A percentile compares a stretch with the other conserved stretches of the same genome.
phyloP scores from a whole-genome alignment of 1,139 yeast genomes.

The Geotrichum candidum region DNA sequence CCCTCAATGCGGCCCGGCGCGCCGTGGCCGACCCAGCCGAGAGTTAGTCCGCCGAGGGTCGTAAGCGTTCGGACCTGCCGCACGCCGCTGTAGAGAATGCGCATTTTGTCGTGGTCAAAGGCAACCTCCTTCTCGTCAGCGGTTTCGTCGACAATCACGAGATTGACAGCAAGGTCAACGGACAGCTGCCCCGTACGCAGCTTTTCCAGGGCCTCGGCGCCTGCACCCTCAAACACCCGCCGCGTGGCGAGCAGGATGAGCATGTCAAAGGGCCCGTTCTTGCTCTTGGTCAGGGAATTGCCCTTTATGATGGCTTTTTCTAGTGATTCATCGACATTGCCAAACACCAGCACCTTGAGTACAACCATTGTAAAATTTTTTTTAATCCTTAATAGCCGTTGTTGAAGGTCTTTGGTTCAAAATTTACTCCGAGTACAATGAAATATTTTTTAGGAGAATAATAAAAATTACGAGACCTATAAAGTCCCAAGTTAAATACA shows the following conservation, averaged over 20 bases:
- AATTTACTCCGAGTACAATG: neutral
- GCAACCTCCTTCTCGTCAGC: neutral
- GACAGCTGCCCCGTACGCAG: neutral
- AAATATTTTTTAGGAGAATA: neutral
- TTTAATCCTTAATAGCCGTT: too few relatives aligned
- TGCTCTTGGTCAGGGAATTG: slow-evolving; percentile 21
- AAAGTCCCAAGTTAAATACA: neutral
- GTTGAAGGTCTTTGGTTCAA: too few relatives aligned
- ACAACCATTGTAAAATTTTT: neutral
- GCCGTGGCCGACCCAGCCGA: neutral
- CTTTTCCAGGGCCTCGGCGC: neutral
- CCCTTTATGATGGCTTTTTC: slow-evolving; percentile 20
- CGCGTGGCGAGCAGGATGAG: slow-evolving; percentile 19
- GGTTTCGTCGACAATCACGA: neutral
- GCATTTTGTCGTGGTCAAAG: neutral
- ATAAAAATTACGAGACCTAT: neutral
- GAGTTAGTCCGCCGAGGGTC: slow-evolving; percentile 2
- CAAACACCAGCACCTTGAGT: slow-evolving; percentile 23
- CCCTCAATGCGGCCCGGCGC: neutral
- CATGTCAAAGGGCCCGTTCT: slow-evolving; percentile 28
- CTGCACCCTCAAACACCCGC: neutral
- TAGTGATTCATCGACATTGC: slow-evolving; percentile 19
- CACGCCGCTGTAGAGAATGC: neutral
- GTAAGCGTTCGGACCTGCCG: slow-evolving; percentile 1
- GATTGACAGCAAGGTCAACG: neutral